Conservation (phyloP, 148 eudicot genomes). For the Chenopodium suecicum region DNA sequence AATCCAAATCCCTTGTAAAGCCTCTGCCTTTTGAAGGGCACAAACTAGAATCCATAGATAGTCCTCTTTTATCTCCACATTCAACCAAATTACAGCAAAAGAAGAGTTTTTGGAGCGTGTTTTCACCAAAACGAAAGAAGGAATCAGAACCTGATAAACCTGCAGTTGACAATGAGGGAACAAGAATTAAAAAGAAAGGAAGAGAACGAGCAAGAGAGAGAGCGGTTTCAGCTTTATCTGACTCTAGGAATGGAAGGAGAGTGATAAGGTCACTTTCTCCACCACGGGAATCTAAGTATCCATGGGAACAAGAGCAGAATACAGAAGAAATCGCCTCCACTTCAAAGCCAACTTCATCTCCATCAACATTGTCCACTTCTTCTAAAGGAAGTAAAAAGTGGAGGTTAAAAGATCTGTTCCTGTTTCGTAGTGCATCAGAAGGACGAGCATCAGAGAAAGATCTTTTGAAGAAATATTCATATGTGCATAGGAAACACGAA, state of each 20-base stretch:
- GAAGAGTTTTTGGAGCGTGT: slow-evolving; percentile 34
- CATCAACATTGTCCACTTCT: slow-evolving; percentile 9
- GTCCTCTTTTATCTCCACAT: slow-evolving; percentile 23
- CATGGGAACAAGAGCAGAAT: slow-evolving; percentile 49
- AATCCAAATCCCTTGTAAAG: neutral
- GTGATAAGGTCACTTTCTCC: slow-evolving; percentile 62
- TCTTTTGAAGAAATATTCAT: slow-evolving; percentile 53
- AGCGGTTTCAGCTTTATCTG: neutral
- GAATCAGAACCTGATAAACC: neutral
- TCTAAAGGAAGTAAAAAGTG: slow-evolving; percentile 46
- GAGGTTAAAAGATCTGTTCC: slow-evolving; percentile 60
- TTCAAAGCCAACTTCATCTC: slow-evolving; percentile 7
- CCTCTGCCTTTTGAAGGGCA: neutral
- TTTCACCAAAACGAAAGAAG: slow-evolving; percentile 30
- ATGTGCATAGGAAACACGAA: slow-evolving; percentile 19
- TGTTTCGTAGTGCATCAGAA: slow-evolving; percentile 83
- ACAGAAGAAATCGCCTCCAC: slow-evolving; percentile 16
- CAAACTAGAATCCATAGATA: neutral
- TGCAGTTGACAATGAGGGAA: slow-evolving; percentile 9
- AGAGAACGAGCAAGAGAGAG: slow-evolving; percentile 19
- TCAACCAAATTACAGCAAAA: slow-evolving; percentile 27
- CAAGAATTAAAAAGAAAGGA: slow-evolving; percentile 30
- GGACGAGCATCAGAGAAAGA: slow-evolving; percentile 61
- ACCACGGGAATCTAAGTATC: slow-evolving; percentile 39
- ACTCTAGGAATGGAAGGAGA: slow-evolving; percentile 20